Evolutionary conservation across 352 stramenopile species (phyloP), one percentile per base, ranked within the genome.

Genomic region (Pythium vanterpoolii): DNA sequence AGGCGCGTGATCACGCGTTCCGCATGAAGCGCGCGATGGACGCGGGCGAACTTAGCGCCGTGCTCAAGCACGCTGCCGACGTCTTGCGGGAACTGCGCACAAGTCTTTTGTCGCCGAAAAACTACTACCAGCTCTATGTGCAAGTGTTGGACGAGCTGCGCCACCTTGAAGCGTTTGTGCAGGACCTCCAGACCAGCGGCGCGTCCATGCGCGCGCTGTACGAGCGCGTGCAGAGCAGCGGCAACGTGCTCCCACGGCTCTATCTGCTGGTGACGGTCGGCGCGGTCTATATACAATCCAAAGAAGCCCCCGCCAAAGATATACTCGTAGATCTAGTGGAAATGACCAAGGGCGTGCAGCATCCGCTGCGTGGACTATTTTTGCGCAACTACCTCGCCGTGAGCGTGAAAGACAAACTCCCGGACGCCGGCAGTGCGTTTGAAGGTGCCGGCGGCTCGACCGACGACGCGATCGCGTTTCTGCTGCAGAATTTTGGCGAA

Each of bases 61-160:
- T 90, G 51, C 78, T 97, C 23, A 89, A 93, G 40, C 74, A 93
- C 64, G 86, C 87, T 11, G 79, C 77, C 14, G 78, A 95, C 30
- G 71, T 96, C 64, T 73, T 97, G 47, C 74, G 80, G 23, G 88
- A 97, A 68, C 68, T 97, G 62, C 83, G 86, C 56, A 95, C 84
- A 51, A 88, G 76, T 48, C 68, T 90, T 33, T 74, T 99, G n/a
- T 98, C 90, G 24, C 98, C 98, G 21, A 98, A 98, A 69, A 98
- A 98, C 68, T 99, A 99, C 79, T 99, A 99, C 75, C 95, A 99
- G 71, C 83, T 99, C 33, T 99, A 95, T 50, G 93, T 95, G 78
- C 72, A 86, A 70, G 77, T 97, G 28, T 76, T 93, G 56, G 89
- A 99, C 67, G 91, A 99, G 68, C 76, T 99, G 58, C 86, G 89